Evolutionary conservation across 768 basidiomycete species (phyloP).

Genomic region (Hygrocybe punicea): DNA sequence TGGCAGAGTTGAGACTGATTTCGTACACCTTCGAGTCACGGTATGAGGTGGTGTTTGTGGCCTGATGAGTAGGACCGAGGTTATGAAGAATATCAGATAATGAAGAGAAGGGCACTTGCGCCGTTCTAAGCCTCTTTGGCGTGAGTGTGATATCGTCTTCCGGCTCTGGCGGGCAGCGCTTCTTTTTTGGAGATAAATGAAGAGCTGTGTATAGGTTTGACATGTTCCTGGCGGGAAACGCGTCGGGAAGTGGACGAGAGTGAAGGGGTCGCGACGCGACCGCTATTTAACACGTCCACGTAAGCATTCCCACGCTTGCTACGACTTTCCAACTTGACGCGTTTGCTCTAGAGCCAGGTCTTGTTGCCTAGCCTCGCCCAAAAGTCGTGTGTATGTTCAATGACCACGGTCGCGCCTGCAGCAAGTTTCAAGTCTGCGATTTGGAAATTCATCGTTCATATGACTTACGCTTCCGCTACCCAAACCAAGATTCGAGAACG

Average conservation of each 20-base stretch:
- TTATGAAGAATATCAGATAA: not conserved
- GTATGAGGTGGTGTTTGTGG: slow-evolving; percentile 60
- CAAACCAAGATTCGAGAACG: too few species aligned
- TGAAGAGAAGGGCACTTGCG: slow-evolving; percentile 37
- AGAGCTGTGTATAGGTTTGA: slow-evolving; percentile 61
- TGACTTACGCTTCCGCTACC: too few species aligned
- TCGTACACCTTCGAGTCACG: slow-evolving; percentile 31
- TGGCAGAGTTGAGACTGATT: slow-evolving; percentile 43
- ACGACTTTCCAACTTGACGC: too few species aligned
- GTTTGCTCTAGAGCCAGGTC: too few species aligned
- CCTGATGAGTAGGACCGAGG: slow-evolving; percentile 28
- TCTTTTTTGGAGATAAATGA: slow-evolving; percentile 66
- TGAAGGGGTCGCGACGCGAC: not conserved
- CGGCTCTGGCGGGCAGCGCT: slow-evolving; percentile 50
- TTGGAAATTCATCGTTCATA: too few species aligned
- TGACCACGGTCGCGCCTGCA: not conserved
- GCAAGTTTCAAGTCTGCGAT: not conserved
- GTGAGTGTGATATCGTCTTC: slow-evolving; percentile 58
- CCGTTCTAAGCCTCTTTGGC: slow-evolving; percentile 64
- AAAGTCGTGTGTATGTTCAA: too few species aligned
- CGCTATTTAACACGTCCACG: not conserved
- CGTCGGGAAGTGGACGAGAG: slow-evolving; percentile 23
- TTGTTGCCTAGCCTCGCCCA: too few species aligned
- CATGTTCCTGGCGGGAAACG: slow-evolving; percentile 36
- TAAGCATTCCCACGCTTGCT: slow-evolving; percentile 2